These are phyloP conservation scores for Thalassiosira livingstoniorum DNA, from an alignment of 352 stramenopile species.

Conservation along the genomic window DNA sequence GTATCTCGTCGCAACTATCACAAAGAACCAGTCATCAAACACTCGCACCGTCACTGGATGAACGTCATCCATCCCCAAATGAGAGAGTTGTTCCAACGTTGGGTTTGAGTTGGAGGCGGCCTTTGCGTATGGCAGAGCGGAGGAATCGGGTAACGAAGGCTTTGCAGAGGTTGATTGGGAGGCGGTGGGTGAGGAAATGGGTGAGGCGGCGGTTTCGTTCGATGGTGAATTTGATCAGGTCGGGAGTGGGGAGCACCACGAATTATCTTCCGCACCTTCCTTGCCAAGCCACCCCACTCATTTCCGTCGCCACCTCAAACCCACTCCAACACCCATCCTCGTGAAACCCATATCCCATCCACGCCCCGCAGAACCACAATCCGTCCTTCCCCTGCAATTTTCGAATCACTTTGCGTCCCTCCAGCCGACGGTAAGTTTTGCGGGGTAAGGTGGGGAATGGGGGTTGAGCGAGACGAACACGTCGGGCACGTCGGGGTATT, in stretches of 20 bases:
- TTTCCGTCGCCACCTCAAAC: slow-evolving; percentile 82
- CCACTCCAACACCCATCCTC: slow-evolving; percentile 87
- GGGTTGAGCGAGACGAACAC: slow-evolving; percentile 92
- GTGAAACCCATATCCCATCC: slow-evolving; percentile 91
- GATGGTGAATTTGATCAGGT: slow-evolving; percentile 54
- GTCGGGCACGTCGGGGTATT: slow-evolving; percentile 67
- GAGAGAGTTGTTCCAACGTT: slow-evolving; percentile 72
- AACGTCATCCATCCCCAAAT: slow-evolving; percentile 73
- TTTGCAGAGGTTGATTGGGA: slow-evolving; percentile 72
- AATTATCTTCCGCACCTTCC: slow-evolving; percentile 3
- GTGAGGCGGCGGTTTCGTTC: slow-evolving; percentile 51
- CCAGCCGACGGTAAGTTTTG: slow-evolving; percentile 78
- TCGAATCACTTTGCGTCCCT: slow-evolving; percentile 76
- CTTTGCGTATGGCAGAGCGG: slow-evolving; percentile 62
- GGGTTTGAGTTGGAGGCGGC: slow-evolving; percentile 64
- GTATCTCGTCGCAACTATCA: slow-evolving; percentile 86
- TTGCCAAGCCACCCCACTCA: slow-evolving; percentile 80
- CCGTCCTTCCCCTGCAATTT: slow-evolving; percentile 85
- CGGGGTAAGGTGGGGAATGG: slow-evolving; percentile 73
- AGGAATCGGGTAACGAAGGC: slow-evolving; percentile 71
- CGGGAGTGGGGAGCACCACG: slow-evolving; percentile 66
- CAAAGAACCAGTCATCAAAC: slow-evolving; percentile 89
- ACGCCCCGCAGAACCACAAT: slow-evolving; percentile 91
- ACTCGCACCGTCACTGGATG: slow-evolving; percentile 76
- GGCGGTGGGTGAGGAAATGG: slow-evolving; percentile 62